Percentiles rank a stretch among this genome's conserved stretches.
Evolutionary conservation across 441 rosid species (phyloP).

Genomic region (Brassica balearica): DNA sequence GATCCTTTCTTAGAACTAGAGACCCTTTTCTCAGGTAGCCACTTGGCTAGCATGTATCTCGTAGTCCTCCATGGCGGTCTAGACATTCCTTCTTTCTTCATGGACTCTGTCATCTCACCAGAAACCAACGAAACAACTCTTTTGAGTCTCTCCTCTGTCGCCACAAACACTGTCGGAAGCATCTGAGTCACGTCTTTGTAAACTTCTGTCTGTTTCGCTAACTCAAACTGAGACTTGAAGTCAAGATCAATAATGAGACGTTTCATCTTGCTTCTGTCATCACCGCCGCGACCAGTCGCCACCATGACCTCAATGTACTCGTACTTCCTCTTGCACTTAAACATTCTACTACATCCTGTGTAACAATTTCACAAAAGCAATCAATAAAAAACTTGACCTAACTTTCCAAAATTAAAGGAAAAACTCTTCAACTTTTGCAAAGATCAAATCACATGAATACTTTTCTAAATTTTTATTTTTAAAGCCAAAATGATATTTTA

Average conservation of each 20-base stretch:
- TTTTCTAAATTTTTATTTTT: not conserved
- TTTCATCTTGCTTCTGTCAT: constrained; percentile 16
- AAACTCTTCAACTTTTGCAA: not conserved
- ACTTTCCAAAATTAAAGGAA: not conserved
- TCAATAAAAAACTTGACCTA: constrained; percentile 20
- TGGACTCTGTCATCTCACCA: constrained; percentile 54
- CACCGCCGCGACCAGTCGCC: constrained; percentile 22
- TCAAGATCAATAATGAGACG: constrained; percentile 63
- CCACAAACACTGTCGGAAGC: constrained; percentile 55
- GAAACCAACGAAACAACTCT: constrained; percentile 55
- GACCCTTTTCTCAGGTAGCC: constrained; percentile 55
- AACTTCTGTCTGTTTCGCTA: constrained; percentile 50
- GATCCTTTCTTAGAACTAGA: constrained; percentile 37
- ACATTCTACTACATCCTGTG: constrained; percentile 38
- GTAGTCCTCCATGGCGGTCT: constrained; percentile 74
- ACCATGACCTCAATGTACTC: constrained; percentile 57
- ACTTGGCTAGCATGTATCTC: constrained; percentile 63
- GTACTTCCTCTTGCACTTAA: constrained; percentile 45
- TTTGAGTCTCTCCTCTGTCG: constrained; percentile 52
- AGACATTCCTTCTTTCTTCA: constrained; percentile 54
- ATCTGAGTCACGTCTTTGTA: constrained; percentile 49
- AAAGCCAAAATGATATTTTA: not conserved
- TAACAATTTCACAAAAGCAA: constrained; percentile 4
- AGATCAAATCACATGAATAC: constrained; percentile 1
- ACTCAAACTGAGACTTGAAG: constrained; percentile 60